phyloP scores from a whole-genome alignment of 2,329 filamentous ascomycete species.

The Lecanicillium sp. region DNA sequence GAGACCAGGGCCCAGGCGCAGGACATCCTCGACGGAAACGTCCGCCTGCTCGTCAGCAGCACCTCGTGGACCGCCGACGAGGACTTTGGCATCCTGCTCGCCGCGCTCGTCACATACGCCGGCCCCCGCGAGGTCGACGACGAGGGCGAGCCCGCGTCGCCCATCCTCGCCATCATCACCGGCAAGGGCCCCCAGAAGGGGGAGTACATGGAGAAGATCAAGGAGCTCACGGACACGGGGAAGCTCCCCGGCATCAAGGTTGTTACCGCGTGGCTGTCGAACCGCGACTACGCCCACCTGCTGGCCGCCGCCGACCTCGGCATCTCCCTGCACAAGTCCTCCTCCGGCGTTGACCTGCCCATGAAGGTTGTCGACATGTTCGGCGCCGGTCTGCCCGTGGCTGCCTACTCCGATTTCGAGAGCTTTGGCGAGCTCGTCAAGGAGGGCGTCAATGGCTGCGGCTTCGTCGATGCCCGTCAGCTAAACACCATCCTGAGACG shows the following conservation, averaged over 20 bases:
- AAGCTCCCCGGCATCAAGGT: conserved; percentile 67
- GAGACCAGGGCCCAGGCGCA: conserved; percentile 56
- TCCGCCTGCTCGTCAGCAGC: conserved; percentile 76
- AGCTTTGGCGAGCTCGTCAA: conserved; percentile 88
- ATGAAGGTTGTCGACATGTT: conserved; percentile 99
- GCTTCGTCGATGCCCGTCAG: conserved; percentile 68
- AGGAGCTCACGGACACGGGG: conserved; percentile 51
- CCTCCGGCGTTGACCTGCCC: conserved; percentile 88
- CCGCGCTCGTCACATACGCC: conserved; percentile 73
- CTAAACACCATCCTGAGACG: conserved; percentile 57
- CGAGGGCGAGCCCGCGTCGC: conserved; percentile 38
- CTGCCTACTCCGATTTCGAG: conserved; percentile 78
- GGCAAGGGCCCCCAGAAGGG: conserved; percentile 84
- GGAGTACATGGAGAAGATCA: conserved; percentile 64
- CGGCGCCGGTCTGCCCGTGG: conserved; percentile 83
- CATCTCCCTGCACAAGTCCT: conserved; percentile 86
- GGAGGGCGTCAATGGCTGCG: conserved; percentile 78
- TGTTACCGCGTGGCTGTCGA: conserved; percentile 76
- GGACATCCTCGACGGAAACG: conserved; percentile 51
- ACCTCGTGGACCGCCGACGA: conserved; percentile 98
- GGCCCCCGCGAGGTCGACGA: conserved; percentile 34
- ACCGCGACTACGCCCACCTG: conserved; percentile 76
- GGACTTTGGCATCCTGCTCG: conserved; percentile 83
- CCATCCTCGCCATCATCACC: conserved; percentile 86
- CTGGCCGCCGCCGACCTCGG: conserved; percentile 84